A percentile compares a stretch with the other conserved stretches of the same genome.
Conservation (phyloP, 1,284 basidiomycete genomes). For the Hymenochaete sp. region DNA sequence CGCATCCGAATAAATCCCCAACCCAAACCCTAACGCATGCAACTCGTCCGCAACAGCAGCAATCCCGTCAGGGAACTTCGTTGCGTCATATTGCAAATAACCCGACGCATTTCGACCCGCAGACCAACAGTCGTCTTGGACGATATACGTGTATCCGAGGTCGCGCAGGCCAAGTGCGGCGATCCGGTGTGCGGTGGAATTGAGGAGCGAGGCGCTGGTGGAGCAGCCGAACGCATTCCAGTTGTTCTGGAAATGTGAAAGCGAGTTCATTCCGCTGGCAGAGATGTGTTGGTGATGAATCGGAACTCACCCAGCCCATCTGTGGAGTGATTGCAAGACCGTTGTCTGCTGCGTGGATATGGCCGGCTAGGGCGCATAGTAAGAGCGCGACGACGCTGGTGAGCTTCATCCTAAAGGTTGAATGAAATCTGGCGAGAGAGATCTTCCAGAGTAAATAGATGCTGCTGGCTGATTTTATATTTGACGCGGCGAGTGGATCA, state of each 20-base stretch:
- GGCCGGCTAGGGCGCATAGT: no score
- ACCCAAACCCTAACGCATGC: conserved; percentile 35
- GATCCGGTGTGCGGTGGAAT: conserved; percentile 27
- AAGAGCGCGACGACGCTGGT: no score
- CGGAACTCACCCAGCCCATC: conserved; percentile 29
- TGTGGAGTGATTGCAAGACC: conserved; percentile 32
- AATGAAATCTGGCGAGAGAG: no score
- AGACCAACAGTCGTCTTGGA: conserved; percentile 32
- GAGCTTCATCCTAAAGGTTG: no score
- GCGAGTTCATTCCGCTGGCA: neutral
- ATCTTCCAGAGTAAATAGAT: no score
- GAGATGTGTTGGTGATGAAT: neutral
- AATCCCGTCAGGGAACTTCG: conserved; percentile 39
- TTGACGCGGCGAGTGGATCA: no score
- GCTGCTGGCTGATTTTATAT: no score
- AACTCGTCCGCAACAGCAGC: conserved; percentile 33
- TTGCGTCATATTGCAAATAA: conserved; percentile 27
- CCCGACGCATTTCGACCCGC: conserved; percentile 23
- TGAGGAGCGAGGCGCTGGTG: conserved; percentile 28
- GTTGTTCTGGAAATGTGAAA: conserved; percentile 22
- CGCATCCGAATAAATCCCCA: conserved; percentile 41
- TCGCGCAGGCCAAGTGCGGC: conserved; percentile 18
- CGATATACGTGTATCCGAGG: conserved; percentile 20
- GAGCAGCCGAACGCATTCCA: conserved; percentile 32
- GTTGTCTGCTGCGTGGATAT: conserved; percentile 27